Evolutionary conservation across 176 grass and related monocot species (phyloP), one percentile per base, ranked within the genome.

Genomic region (Lolium multiflorum): DNA sequence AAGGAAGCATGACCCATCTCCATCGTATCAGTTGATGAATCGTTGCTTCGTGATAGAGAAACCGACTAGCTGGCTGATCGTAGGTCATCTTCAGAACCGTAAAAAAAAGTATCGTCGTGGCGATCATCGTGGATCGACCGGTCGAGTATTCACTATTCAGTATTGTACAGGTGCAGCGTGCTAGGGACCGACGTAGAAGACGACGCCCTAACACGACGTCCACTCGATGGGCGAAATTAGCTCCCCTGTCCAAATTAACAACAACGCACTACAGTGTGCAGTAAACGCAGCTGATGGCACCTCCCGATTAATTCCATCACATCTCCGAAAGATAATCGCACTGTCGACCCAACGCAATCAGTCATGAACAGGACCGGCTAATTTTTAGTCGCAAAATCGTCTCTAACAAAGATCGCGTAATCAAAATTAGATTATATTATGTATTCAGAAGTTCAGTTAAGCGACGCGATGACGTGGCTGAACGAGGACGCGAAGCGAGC

Each of bases 171-270:
- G 39, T 77, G 48, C 81, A 81, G 70, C 65, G 12, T 31, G 12
- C 41, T 39, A 52, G 85, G 85, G 41, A 17, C 85, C 76, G 31
- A 44, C 13, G 70, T 76, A 84, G 89, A 88, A 84, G 76, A 91
- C 81, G 85, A 91, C 89, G 76, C 87, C 68, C 85, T 88, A 91
- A 87, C 80, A 39, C 55, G 44, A 56, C 5, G 84, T n/a, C 47
- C 18, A 77, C 59, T 85, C 50, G 31, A 49, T 12, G 61, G 48
- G 31, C 41, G 6, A 77, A 62, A 69, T 28, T 76, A 77, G 41
- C 25, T 90, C 48, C 11, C 69, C 65, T 49, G 74, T 83, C 84
- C 67, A 73, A 90, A 57, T 82, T 55, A 78, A 26, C 37, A 83
- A 83, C 24, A 78, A 78, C 47, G 58, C 57, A 63, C 64, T 68